Percentiles rank a stretch among this genome's conserved stretches.
Evolutionary conservation across 2,329 filamentous ascomycete species (phyloP).

Genomic region (Ceratocystis ficicola): DNA sequence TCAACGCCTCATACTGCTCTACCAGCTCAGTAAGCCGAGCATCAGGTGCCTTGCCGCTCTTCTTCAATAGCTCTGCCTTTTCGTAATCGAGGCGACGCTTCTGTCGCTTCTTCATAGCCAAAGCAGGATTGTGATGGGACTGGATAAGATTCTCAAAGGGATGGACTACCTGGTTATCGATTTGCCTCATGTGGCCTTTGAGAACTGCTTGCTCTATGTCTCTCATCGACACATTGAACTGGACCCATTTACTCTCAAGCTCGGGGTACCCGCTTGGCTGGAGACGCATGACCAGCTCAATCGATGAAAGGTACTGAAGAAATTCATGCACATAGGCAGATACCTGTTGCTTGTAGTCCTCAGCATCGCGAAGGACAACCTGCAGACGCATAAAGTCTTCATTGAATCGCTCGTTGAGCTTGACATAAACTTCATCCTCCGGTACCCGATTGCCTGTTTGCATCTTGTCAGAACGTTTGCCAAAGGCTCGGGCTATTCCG

Average conservation of each 20-base stretch:
- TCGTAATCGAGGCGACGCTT: constrained; percentile 88
- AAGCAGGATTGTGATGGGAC: constrained; percentile 68
- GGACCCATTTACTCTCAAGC: constrained; percentile 86
- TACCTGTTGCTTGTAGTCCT: constrained; percentile 76
- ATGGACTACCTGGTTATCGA: constrained; percentile 72
- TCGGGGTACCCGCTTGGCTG: constrained; percentile 66
- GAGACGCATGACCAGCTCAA: constrained; percentile 67
- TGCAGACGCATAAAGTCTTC: constrained; percentile 88
- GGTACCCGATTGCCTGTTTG: constrained; percentile 48
- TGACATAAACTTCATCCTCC: constrained; percentile 71
- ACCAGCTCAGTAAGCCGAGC: constrained; percentile 72
- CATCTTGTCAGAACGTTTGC: constrained; percentile 75
- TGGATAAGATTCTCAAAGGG: constrained; percentile 69
- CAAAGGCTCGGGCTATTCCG: constrained; percentile 80
- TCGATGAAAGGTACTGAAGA: constrained; percentile 64
- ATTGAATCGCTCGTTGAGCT: constrained; percentile 73
- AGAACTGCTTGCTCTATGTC: constrained; percentile 75
- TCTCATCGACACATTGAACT: constrained; percentile 74
- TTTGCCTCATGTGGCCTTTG: constrained; percentile 68
- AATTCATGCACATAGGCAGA: constrained; percentile 71
- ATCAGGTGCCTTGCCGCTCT: constrained; percentile 73
- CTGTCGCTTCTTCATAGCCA: constrained; percentile 86
- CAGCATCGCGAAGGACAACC: constrained; percentile 85
- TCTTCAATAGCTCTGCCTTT: constrained; percentile 63
- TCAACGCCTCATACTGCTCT: constrained; percentile 81